Evolutionary conservation across 495 filamentous ascomycete genomes (phyloP).

Genomic region (Lasiosphaeriaceae sp.): DNA sequence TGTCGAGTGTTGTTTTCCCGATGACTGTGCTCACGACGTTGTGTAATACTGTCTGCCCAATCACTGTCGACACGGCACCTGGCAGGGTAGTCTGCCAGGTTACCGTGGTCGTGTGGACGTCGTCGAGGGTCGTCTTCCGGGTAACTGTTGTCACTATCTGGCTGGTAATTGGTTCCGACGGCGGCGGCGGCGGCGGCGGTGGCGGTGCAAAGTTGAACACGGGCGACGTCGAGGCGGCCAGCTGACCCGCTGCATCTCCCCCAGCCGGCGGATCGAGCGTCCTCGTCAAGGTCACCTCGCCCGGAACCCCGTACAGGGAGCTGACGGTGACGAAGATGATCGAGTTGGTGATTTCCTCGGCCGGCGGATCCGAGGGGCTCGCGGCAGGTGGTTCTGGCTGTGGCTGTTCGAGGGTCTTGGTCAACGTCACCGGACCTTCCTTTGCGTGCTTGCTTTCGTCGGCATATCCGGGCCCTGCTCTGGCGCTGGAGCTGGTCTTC

Average conservation of each 20-base stretch:
- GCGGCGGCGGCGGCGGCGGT: neutral
- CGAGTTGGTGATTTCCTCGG: neutral
- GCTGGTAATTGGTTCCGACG: neutral
- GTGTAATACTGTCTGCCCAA: neutral
- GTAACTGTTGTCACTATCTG: conserved; percentile 1
- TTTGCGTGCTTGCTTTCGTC: too few relatives aligned
- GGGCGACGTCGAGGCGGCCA: neutral
- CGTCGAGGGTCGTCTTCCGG: conserved; percentile 4
- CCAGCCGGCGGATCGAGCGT: neutral
- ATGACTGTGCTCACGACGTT: conserved; percentile 6
- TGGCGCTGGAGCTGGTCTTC: too few relatives aligned
- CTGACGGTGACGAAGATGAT: neutral
- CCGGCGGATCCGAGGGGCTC: neutral
- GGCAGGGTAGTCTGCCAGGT: neutral
- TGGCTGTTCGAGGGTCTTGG: neutral
- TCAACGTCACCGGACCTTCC: neutral
- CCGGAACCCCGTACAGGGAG: neutral
- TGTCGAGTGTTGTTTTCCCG: neutral
- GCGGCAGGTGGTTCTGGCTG: neutral
- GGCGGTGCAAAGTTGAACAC: neutral
- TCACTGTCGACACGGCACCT: neutral
- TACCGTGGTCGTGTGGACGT: conserved; percentile 2
- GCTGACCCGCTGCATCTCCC: neutral
- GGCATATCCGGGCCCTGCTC: too few relatives aligned
- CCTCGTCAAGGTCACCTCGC: neutral